Evolutionary conservation across 805 yeast species (phyloP), one percentile per base, ranked within the genome.

Genomic region (Ogataea pilisensis): DNA sequence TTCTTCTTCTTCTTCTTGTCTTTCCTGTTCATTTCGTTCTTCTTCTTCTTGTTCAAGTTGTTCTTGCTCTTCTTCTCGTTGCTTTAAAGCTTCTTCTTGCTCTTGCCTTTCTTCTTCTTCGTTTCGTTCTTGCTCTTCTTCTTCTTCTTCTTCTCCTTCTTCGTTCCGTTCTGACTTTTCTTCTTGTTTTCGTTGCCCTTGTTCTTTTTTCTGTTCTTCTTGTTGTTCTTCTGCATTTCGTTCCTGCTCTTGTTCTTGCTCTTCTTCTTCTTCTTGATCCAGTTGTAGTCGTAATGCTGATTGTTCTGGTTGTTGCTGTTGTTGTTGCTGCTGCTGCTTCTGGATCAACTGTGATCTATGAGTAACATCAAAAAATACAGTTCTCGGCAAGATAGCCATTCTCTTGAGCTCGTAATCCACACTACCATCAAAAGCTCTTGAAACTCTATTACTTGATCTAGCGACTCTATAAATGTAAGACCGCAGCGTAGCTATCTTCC

Each of bases 401-500:
- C 58, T 58, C 44, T 56, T 63, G 19, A 59, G 46, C 17, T 55
- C 60, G 31, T 53, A 48, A 5, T 45, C 43, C 5, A 14, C 19
- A 11, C 24, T 45, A 5, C 46, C 48, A 21, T 38, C 46, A 11
- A 37, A 12, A 3, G 8, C 18, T 13, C 26, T 40, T 2, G 30
- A 31, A 3, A 26, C 33, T 4, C 77, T 70, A 38, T 71, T 53
- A 8, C 57, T 48, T 32, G 69, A 45, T 36, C 72, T 66, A 1
- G 85, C 75, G 4, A 79, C 76, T 36, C 80, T 76, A 44, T 64
- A 70, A 8, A 90, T 73, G 50, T 87, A 85, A 22, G 81, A 81
- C 41, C 90, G 70, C 41, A 88, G 60, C 3, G 76, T 76, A 13
- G 81, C 80, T 11, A 91, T 63, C 58, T 90, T 91, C 97, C 97